phyloP scores from a whole-genome alignment of 2,329 filamentous ascomycete genomes.

The Coniochaeta prunicola region DNA sequence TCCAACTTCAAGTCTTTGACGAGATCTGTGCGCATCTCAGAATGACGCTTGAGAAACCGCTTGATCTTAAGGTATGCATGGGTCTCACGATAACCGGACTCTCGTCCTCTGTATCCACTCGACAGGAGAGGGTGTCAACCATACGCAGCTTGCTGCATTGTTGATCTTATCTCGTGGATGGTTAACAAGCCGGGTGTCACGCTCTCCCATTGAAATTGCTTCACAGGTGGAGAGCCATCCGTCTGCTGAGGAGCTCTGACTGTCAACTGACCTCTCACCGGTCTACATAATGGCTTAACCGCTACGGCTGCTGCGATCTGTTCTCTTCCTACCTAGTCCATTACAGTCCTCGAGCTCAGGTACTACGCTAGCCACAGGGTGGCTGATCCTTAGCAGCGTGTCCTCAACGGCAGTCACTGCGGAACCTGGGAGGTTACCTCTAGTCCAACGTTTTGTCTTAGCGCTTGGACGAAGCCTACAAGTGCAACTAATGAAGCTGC shows the following conservation, averaged over 20 bases:
- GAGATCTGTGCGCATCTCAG: neutral
- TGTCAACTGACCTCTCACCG: neutral
- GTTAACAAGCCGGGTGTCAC: neutral
- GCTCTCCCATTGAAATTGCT: neutral
- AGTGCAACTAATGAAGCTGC: neutral
- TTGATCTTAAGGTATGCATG: neutral
- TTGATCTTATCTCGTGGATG: neutral
- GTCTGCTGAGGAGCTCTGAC: neutral
- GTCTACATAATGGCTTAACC: neutral
- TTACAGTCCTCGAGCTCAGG: neutral
- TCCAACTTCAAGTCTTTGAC: constrained; percentile 3
- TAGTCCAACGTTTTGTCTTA: neutral
- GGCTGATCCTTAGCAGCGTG: neutral
- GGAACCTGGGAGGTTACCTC: neutral
- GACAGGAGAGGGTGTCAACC: neutral
- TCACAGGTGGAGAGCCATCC: neutral
- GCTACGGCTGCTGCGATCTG: neutral
- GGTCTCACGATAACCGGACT: neutral
- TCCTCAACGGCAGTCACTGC: neutral
- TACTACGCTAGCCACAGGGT: neutral
- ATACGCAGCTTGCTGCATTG: neutral
- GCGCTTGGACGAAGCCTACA: neutral
- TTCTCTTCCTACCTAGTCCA: neutral
- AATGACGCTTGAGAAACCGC: neutral
- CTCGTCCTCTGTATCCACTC: constrained; percentile 3